Base-by-base conservation (phyloP, 1,284 basidiomycete genomes). In the Rhodotorula sp. region DNA sequence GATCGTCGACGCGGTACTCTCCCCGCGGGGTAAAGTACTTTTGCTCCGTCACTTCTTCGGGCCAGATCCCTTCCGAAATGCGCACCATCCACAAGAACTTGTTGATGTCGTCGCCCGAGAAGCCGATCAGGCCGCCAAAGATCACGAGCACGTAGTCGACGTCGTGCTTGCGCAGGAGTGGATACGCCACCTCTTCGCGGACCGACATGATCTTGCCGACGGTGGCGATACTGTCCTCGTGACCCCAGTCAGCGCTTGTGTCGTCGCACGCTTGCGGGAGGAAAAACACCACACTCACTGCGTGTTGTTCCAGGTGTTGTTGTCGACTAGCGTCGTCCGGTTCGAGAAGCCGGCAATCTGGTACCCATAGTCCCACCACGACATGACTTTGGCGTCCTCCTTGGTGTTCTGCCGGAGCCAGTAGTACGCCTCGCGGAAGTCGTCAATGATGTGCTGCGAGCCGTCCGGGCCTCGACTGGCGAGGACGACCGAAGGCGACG, bases 361-460 rank as follows among this genome's bases (percentile, higher is more conserved):
- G 82, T 99, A 99, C 29, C 97, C 97, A 79, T 99, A 99, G 84
- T 99, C 97, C 97, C 97, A 99, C 97, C 97, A 99, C 76, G 91
- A 93, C 93, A 97, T 96, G 52, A 99, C 89, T 59, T 98, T 95
- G 20, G 93, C 89, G 76, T 93, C 90, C 81, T 92, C 85, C 5
- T 90, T 86, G 3, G 97, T 99, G 84, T 99, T 99, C 83, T 96
- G 91, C 69, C 95, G 87, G 65, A 99, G 84, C 97, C 97, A 99
- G 83, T 99, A 97, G 80, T 99, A 99, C n/a, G 97, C 97, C 84
- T 99, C 97, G 72, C 97, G 87, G 89, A 98, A 99, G 83, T 99
- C 97, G 82, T 99, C 97, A 80, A 99, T 99, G 79, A 99, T 93
- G 81, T 94, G 89, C 80, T 92, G 90, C 69, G 87, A 90, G 29